These are phyloP conservation scores for Aspergillus bridgeri DNA, from an alignment of 495 filamentous ascomycete genomes.

Conservation along the genomic window DNA sequence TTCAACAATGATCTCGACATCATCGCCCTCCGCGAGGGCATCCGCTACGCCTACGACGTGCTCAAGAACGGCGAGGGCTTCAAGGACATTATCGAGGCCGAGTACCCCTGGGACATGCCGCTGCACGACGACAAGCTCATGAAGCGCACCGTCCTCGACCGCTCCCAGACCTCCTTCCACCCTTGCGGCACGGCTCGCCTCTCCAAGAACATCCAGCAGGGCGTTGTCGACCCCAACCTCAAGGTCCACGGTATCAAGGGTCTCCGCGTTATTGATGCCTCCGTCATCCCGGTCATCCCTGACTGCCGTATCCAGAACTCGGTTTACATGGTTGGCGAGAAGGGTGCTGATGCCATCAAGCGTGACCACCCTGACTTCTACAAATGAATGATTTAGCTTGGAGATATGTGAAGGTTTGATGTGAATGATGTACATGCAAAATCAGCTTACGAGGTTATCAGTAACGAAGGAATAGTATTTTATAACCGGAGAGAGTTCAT, in stretches of 20 bases:
- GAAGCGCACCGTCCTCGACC: constrained; percentile 52
- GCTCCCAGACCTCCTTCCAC: constrained; percentile 56
- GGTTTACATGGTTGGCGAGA: constrained; percentile 59
- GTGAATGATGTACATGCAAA: too few species aligned
- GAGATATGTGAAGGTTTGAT: too few species aligned
- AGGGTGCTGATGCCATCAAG: too few species aligned
- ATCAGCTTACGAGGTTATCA: too few species aligned
- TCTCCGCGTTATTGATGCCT: constrained; percentile 48
- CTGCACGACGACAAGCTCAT: constrained; percentile 52
- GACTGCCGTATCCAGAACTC: constrained; percentile 44
- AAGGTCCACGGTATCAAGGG: constrained; percentile 52
- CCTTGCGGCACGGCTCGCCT: constrained; percentile 55
- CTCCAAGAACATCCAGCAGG: constrained; percentile 48
- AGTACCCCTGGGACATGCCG: constrained; percentile 61
- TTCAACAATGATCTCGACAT: constrained; percentile 53
- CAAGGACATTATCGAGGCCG: constrained; percentile 51
- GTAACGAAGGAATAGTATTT: too few species aligned
- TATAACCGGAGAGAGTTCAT: too few species aligned
- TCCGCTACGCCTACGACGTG: constrained; percentile 54
- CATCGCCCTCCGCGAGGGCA: constrained; percentile 53
- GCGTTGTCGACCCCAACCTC: constrained; percentile 52
- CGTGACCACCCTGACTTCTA: too few species aligned
- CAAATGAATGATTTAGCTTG: too few species aligned
- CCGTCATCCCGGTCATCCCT: constrained; percentile 37
- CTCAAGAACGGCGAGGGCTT: constrained; percentile 52